Conservation (phyloP, 352 stramenopile genomes). For the Phytophthora sp. region DNA sequence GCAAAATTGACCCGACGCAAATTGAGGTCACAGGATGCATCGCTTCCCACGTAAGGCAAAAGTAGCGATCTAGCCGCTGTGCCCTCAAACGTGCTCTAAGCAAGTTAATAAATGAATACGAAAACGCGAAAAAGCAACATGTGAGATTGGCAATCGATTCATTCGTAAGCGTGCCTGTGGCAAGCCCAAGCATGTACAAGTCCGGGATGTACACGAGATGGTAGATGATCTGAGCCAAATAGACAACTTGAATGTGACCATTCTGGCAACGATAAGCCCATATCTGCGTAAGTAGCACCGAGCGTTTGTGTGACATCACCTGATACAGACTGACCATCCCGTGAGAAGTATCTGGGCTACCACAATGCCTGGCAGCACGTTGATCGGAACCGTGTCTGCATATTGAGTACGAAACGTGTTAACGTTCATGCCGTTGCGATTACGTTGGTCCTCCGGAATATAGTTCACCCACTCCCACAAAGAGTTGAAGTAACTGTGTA, state of each 20-base stretch:
- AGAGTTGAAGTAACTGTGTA: background rate
- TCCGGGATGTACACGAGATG: background rate
- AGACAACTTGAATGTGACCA: background rate
- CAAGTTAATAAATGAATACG: background rate
- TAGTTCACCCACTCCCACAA: background rate
- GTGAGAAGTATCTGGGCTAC: background rate
- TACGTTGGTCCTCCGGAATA: background rate
- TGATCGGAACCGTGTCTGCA: background rate
- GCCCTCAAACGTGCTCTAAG: background rate
- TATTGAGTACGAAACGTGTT: background rate
- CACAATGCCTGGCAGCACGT: background rate
- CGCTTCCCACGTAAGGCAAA: background rate
- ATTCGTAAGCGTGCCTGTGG: background rate
- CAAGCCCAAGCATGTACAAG: background rate
- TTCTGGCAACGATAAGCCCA: background rate
- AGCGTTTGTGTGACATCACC: background rate
- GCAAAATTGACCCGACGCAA: background rate
- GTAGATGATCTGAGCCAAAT: slow-evolving; percentile 1
- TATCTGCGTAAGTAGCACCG: background rate
- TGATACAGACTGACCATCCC: background rate
- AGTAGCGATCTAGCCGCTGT: background rate
- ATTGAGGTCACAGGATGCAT: background rate
- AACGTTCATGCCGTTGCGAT: background rate
- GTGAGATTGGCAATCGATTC: background rate
- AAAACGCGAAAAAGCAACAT: background rate